Evolutionary conservation across 257 asterid genomes (phyloP), one percentile per base, ranked within the genome.

Genomic region (Echium plantagineum): DNA sequence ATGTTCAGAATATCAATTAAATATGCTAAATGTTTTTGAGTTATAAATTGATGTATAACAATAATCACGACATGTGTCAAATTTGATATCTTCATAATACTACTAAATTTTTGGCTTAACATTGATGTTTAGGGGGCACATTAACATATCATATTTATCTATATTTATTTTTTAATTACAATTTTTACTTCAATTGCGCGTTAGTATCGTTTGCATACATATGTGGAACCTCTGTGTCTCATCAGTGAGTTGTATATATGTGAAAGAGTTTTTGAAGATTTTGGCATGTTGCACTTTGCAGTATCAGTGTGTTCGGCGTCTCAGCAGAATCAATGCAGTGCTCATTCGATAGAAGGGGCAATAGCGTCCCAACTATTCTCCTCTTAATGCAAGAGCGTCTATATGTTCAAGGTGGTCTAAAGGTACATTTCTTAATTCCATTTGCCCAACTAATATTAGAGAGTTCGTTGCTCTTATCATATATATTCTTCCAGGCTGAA

Each of bases 251-350:
- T 12, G 49, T 3, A 42, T 12, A 42, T 1, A 42, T 4, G 10
- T 42, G 15, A 10, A 10, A 42, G 16, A 10, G 49, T 7, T 12
- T 42, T 42, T 42, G 16, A 13, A 42, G 49, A 42, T 10, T 10
- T 17, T 42, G 49, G 5, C 16, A 16, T 42, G 49, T 42, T 42
- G 49, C 15, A 42, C 17, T 42, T 13, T 73, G 75, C 80, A 93
- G 99, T 63, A 80, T 83, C 12, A 93, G 94, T 64, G 99, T 93
- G 56, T 93, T 93, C 24, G 99, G 99, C 3, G 97, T 93, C 66
- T 93, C 99, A 5, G 90, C 96, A 4, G 96, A 93, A 9, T 93
- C 99, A 6, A 93, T 93, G 99, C 99, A 93, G 70, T 89, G 96
- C 78, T 89, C 95, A 3, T 93, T 74, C 24, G 97, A 93, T 73